These are phyloP conservation scores for Backusella tuberculispora DNA, from an alignment of 192 early-diverging fungal genomes.

Conservation along the genomic window DNA sequence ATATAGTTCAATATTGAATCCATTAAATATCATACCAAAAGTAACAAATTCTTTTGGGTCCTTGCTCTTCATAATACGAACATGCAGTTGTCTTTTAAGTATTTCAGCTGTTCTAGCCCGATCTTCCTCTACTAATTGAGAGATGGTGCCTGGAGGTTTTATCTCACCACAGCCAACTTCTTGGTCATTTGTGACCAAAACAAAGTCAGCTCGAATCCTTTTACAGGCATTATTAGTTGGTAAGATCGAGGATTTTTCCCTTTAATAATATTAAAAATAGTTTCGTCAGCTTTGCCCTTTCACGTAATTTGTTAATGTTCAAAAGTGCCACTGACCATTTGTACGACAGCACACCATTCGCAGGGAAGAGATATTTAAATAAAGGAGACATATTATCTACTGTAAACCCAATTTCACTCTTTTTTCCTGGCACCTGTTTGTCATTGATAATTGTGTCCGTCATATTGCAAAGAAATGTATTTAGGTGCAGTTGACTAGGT, in stretches of 20 bases:
- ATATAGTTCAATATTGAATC: constrained; percentile 17
- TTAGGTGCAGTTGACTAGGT: constrained; percentile 2
- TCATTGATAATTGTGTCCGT: constrained; percentile 15
- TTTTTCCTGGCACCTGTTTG: constrained; percentile 9
- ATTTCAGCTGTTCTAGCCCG: constrained; percentile 3
- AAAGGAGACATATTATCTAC: constrained; percentile 23
- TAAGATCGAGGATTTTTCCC: constrained; percentile 20
- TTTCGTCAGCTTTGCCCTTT: constrained; percentile 13
- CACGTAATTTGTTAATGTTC: neutral
- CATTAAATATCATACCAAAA: constrained; percentile 21
- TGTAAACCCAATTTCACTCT: constrained; percentile 25
- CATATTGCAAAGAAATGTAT: constrained; percentile 16
- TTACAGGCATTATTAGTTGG: neutral
- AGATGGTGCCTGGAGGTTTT: neutral
- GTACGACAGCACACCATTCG: constrained; percentile 1
- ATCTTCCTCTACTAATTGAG: constrained; percentile 12
- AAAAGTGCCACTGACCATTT: constrained; percentile 19
- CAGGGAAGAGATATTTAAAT: constrained; percentile 19
- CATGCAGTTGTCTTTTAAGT: constrained; percentile 15
- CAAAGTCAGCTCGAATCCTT: constrained; percentile 6
- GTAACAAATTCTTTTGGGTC: constrained; percentile 7
- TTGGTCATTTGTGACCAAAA: constrained; percentile 15
- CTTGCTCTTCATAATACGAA: constrained; percentile 10
- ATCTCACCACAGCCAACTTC: constrained; percentile 22
- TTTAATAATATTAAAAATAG: constrained; percentile 5